Conservation (phyloP, 2,329 filamentous ascomycete species). For the Colletotrichum caudatum region DNA sequence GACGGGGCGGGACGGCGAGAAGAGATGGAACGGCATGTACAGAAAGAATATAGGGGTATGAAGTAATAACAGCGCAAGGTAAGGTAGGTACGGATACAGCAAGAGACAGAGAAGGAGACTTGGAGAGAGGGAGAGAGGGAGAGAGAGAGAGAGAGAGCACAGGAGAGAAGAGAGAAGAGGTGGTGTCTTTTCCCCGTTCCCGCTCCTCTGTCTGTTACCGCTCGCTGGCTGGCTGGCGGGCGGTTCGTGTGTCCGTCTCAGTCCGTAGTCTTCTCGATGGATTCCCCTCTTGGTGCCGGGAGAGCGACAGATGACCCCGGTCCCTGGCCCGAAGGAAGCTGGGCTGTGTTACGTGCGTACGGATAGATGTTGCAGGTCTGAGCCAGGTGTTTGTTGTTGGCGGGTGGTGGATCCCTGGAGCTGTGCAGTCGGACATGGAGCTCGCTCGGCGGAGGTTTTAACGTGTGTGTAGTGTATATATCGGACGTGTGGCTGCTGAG, state of each 20-base stretch:
- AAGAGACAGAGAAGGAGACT: neutral
- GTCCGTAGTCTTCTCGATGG: neutral
- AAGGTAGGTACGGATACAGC: neutral
- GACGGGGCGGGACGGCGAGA: neutral
- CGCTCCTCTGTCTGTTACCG: neutral
- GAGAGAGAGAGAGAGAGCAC: neutral
- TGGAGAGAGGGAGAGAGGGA: neutral
- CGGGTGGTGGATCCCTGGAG: slow-evolving; percentile 31
- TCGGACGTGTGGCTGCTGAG: no score
- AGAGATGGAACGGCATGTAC: neutral
- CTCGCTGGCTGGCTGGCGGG: no score
- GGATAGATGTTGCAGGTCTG: slow-evolving; percentile 10
- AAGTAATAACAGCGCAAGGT: neutral
- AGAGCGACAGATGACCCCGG: slow-evolving; percentile 18
- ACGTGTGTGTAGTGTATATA: no score
- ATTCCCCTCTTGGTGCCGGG: slow-evolving; percentile 15
- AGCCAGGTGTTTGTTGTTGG: neutral
- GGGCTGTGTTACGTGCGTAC: slow-evolving; percentile 7
- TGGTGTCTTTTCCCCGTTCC: slow-evolving; percentile 11
- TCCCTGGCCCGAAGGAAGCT: neutral
- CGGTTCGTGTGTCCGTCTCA: neutral
- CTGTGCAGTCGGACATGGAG: slow-evolving; percentile 20
- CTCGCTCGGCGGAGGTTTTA: neutral
- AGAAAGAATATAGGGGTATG: neutral
- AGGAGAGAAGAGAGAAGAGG: neutral